A percentile compares a stretch with the other conserved stretches of the same genome.
Evolutionary conservation across 1,139 yeast genomes (phyloP).

Genomic region (Diutina siamensis): DNA sequence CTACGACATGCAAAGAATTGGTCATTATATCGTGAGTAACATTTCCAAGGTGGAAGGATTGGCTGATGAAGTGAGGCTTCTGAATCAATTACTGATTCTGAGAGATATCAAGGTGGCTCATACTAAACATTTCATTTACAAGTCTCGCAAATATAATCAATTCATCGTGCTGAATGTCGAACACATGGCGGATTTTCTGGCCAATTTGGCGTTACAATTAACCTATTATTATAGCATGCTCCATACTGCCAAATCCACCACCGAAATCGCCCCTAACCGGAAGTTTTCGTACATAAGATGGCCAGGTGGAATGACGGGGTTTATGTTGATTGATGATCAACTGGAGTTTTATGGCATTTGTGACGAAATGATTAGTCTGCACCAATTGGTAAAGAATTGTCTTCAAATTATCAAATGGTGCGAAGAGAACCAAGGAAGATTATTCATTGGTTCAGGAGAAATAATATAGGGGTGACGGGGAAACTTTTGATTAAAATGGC

Average conservation of each 20-base stretch:
- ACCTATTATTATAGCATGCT: slow-evolving; percentile 1
- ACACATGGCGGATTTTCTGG: not conserved
- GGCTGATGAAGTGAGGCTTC: slow-evolving; percentile 16
- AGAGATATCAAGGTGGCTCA: slow-evolving; percentile 46
- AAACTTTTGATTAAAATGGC: too few relatives aligned
- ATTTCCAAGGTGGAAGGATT: slow-evolving; percentile 19
- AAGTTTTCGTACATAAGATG: slow-evolving; percentile 1
- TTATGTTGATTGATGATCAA: slow-evolving; percentile 2
- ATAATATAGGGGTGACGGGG: not conserved
- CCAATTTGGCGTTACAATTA: not conserved
- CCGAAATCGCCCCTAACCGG: not conserved
- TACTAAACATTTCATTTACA: slow-evolving; percentile 72
- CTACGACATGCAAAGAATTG: slow-evolving; percentile 55
- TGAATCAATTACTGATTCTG: slow-evolving; percentile 15
- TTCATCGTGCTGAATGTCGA: slow-evolving; percentile 2
- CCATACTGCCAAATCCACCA: not conserved
- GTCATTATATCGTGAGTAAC: slow-evolving; percentile 39
- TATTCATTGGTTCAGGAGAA: slow-evolving; percentile 1
- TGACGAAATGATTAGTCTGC: not conserved
- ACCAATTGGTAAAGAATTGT: not conserved
- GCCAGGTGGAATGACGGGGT: slow-evolving; percentile 6
- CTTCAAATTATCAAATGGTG: slow-evolving; percentile 3
- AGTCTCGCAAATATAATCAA: slow-evolving; percentile 24
- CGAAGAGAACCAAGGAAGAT: not conserved
- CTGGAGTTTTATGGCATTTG: slow-evolving; percentile 3